These are phyloP conservation scores for Pestalotiopsis sp. DNA, from an alignment of 2,329 filamentous ascomycete genomes.

Conservation along the genomic window DNA sequence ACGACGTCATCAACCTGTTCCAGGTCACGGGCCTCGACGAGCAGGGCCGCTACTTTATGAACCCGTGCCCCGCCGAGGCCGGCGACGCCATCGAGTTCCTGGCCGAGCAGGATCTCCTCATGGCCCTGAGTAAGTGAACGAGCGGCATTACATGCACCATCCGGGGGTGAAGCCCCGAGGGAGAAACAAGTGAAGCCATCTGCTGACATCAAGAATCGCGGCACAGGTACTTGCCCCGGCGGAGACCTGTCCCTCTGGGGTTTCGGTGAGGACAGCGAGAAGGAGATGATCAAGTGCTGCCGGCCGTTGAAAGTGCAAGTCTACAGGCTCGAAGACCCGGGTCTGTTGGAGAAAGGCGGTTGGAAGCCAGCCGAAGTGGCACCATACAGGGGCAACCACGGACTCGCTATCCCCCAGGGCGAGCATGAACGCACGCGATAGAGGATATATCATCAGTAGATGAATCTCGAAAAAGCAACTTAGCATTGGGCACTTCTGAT, in stretches of 20 bases:
- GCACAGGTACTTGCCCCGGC: constrained; percentile 73
- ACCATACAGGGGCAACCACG: constrained; percentile 67
- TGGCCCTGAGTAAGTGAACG: constrained; percentile 49
- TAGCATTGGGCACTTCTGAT: neutral
- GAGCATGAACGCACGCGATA: constrained; percentile 19
- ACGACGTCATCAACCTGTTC: constrained; percentile 86
- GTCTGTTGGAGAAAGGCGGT: constrained; percentile 49
- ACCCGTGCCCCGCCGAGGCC: constrained; percentile 54
- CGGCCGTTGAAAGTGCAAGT: constrained; percentile 76
- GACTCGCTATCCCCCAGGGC: constrained; percentile 46
- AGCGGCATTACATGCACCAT: neutral
- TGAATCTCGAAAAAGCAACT: neutral
- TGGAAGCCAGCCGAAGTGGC: constrained; percentile 66
- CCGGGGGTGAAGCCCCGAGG: too few species aligned
- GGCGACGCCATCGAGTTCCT: constrained; percentile 74
- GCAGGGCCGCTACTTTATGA: constrained; percentile 77
- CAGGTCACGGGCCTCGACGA: constrained; percentile 79
- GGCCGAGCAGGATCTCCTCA: constrained; percentile 75
- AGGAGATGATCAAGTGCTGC: constrained; percentile 71
- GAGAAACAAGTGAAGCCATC: too few species aligned
- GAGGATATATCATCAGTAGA: neutral
- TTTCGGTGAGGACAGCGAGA: constrained; percentile 68
- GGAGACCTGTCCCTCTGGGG: constrained; percentile 83
- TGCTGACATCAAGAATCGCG: constrained; percentile 32
- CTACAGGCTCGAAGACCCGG: constrained; percentile 59